Evolutionary conservation across 345 rosid species (phyloP), one percentile per base, ranked within the genome.

Genomic region (Hibiscus trionum): DNA sequence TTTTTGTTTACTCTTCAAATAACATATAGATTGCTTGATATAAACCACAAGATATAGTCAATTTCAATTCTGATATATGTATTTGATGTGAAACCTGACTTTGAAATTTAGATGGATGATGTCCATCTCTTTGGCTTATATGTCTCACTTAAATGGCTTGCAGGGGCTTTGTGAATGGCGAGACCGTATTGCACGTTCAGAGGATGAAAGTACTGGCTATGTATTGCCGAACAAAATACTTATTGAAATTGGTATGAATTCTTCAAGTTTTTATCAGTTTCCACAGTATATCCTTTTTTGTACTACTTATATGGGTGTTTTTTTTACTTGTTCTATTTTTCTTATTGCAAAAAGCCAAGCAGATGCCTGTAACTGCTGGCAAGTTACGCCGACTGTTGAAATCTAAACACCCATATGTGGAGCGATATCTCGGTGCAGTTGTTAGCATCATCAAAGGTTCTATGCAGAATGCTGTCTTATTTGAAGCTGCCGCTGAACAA

Each of bases 201-300:
- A 90, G 72, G 97, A 94, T 73, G 96, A 94, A 79, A 90, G 97
- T 81, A 94, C 93, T 3, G 93, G 95, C 47, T 94, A 81, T 85
- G 80, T 93, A 62, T 42, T 91, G 75, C 93, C 98, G 19, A 94
- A 94, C 79, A 94, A 80, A 84, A 83, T 81, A 67, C 91, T 94
- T 74, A 80, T 94, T 82, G 92, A 87, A 73, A 83, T 94, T 46
- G 98, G 98, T 94, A 83, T 46, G 76, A 42, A 64, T 66, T 66
- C 39, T 76, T 62, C 4, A 60, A 17, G 19, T 50, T 19, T 15
- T 11, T 71, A 26, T 33, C 19, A 37, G 26, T 50, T 66, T 69
- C 50, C 58, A 31, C 33, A 4, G 33, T 31, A 31, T 31, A 31
- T 31, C 33, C 33, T 31, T 31, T 21, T 64, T 5, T 49, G 27